Percentiles rank a stretch among this genome's conserved stretches.
phyloP scores from a whole-genome alignment of 257 asterid genomes.

The Paraleonurus japonicus region DNA sequence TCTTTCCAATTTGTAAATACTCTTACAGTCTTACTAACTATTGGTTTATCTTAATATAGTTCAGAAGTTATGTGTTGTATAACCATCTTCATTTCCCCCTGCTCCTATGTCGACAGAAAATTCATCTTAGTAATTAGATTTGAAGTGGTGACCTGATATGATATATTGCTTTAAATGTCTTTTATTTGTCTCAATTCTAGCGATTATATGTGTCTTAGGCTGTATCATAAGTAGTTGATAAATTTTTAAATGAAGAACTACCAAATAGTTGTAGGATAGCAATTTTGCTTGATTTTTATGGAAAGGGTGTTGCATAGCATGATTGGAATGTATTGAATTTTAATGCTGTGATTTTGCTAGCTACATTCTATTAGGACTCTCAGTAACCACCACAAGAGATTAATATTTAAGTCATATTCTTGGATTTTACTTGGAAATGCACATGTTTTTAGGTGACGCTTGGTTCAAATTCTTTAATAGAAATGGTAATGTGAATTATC shows the following conservation, averaged over 20 bases:
- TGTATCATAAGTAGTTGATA: background rate
- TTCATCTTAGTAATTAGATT: background rate
- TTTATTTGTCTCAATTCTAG: background rate
- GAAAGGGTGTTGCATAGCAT: background rate
- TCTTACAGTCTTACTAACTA: background rate
- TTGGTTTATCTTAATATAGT: background rate
- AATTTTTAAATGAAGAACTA: conserved; percentile 2
- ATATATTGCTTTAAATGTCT: background rate
- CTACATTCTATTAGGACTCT: background rate
- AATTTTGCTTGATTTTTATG: background rate
- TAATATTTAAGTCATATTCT: background rate
- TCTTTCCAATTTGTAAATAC: background rate
- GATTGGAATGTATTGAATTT: background rate
- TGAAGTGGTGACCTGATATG: background rate
- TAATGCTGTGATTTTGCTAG: background rate
- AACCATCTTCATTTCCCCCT: background rate
- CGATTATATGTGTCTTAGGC: background rate
- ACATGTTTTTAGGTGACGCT: background rate
- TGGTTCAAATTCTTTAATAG: no score
- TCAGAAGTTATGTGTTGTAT: background rate
- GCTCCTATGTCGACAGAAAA: background rate
- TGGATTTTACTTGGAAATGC: background rate
- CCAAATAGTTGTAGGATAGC: background rate
- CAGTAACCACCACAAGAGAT: background rate
- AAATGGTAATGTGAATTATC: no score